Evolutionary conservation across 345 rosid genomes (phyloP), one percentile per base, ranked within the genome.

Genomic region (Eucalyptus cloeziana): DNA sequence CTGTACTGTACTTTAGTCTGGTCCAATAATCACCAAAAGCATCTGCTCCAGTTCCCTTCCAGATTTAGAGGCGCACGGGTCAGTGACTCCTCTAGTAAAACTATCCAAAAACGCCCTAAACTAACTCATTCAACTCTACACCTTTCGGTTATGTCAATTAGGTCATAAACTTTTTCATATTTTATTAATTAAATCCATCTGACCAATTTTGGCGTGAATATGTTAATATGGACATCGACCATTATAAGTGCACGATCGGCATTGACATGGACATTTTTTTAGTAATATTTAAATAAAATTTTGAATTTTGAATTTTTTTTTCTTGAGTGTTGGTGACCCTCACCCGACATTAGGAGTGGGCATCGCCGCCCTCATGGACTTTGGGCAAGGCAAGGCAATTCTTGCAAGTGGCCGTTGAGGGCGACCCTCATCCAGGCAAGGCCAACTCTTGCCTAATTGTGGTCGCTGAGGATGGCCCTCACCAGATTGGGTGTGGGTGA

Each of bases 301-400:
- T 56, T 8, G 10, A 21, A 52, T 52, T 3, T 17, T 54, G 8
- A 0, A 0, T 22, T 21, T 50, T 52, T 22, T 56, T 22, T 56
- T 24, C 13, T 1, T 2, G 3, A 4, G 13, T 24, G 62, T 2
- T 0, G 1, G 3, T 56, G 62, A 24, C 13, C 13, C 30, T 22
- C 10, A 21, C 58, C 10, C 7, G 1, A 52, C 58, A 19, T 52
- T 52, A 52, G 58, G 5, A 25, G 58, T 52, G 58, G 58, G 58
- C 58, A 52, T 52, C 0, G 2, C 10, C 10, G 5, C 25, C 25
- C 25, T 52, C 10, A 8, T 52, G 58, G 58, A 52, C 25, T 52
- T 1, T 19, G 0, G 58, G 58, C 25, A 52, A 52, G 25, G 58
- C 58, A 52, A 8, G 58, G 58, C 58, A 21, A 52, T 52, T 52